Conservation (phyloP, 2,329 filamentous ascomycete genomes). For the Elsinoe batatas region DNA sequence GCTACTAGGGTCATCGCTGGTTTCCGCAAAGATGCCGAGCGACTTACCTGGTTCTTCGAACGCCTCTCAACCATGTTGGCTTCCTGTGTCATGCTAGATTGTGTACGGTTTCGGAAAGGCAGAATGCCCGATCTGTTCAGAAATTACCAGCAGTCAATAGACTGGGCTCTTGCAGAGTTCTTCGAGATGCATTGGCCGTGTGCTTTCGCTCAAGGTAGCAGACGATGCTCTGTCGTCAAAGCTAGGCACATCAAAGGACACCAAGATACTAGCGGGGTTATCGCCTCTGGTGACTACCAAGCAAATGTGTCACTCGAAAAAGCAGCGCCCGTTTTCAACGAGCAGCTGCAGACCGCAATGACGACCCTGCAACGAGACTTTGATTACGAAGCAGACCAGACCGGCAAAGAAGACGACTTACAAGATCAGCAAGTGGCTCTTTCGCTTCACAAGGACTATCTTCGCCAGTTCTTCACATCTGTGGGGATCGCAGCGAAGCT, state of each 20-base stretch:
- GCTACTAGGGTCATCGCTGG: conserved; percentile 33
- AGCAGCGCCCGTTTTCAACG: conserved; percentile 22
- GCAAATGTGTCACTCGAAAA: conserved; percentile 28
- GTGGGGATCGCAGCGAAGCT: conserved; percentile 19
- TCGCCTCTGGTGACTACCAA: conserved; percentile 33
- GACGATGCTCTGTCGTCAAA: conserved; percentile 26
- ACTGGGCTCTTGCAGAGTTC: conserved; percentile 30
- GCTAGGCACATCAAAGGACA: conserved; percentile 36
- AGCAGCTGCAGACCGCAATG: conserved; percentile 21
- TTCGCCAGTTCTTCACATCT: conserved; percentile 28
- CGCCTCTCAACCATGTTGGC: conserved; percentile 40
- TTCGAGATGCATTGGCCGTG: conserved; percentile 36
- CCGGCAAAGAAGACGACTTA: conserved; percentile 19
- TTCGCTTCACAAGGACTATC: conserved; percentile 23
- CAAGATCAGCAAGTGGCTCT: conserved; percentile 17
- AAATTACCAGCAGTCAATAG: conserved; percentile 35
- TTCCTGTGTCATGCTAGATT: conserved; percentile 43
- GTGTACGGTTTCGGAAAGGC: conserved; percentile 31
- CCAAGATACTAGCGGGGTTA: conserved; percentile 36
- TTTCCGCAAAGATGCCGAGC: conserved; percentile 23
- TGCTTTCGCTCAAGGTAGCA: conserved; percentile 28
- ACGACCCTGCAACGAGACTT: conserved; percentile 17
- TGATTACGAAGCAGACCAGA: neutral
- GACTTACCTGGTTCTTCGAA: conserved; percentile 32
- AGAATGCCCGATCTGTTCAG: conserved; percentile 30